Conservation (phyloP, 306 rosid genomes). For the Senna tora region DNA sequence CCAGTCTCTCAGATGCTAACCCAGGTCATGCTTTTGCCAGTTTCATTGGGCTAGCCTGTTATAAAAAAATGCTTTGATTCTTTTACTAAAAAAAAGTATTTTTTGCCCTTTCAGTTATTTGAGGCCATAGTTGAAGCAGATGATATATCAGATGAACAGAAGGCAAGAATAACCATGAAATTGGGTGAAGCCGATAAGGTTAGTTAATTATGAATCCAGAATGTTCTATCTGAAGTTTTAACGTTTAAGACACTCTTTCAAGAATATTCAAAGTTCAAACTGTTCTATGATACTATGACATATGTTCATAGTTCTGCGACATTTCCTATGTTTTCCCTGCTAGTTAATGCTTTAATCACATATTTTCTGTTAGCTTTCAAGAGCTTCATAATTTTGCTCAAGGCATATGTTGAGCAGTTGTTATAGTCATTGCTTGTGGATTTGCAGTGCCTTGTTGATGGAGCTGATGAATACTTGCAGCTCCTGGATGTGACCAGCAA, state of each 20-base stretch:
- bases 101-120: conserved; percentile 55
- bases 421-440: conserved; percentile 39
- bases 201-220: conserved; percentile 18
- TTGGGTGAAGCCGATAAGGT: conserved; percentile 94
- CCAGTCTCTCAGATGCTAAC: conserved; percentile 88
- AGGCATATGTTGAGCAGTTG: conserved; percentile 11
- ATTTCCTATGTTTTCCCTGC: conserved; percentile 2
- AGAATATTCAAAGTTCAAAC: not conserved
- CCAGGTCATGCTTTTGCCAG: conserved; percentile 53
- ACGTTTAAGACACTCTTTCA: not conserved
- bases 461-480: conserved; percentile 91
- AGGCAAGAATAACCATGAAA: conserved; percentile 83
- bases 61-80: conserved; percentile 14
- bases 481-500: conserved; percentile 81
- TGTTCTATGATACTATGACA: not conserved
- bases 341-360: not conserved
- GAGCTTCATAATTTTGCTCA: conserved; percentile 7
- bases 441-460: conserved; percentile 83
- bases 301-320: not conserved
- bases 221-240: not conserved
- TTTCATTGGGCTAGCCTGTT: conserved; percentile 7
- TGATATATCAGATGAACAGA: conserved; percentile 86
- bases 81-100: not conserved
- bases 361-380: not conserved
- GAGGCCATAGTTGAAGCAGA: conserved; percentile 72